Base-by-base conservation (phyloP, 1,139 yeast genomes). In the Saccharomyces pastorianus region DNA sequence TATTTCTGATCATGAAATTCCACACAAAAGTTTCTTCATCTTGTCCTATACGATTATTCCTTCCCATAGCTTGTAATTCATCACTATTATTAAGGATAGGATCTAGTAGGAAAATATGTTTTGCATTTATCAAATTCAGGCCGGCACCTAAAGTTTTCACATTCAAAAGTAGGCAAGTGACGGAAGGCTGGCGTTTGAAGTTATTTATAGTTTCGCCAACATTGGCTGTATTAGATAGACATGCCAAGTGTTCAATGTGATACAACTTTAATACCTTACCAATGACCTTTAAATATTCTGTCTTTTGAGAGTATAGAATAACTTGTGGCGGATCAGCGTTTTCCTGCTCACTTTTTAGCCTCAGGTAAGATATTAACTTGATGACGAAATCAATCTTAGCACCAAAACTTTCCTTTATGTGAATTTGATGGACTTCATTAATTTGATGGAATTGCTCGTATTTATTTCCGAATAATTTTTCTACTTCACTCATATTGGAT, bases 31-130 rank as follows among this genome's bases (percentile, higher is more conserved):
- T 93, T 17, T 80, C 81, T 46, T 76, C 74, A 2, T 77, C 80
- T 68, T 93, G 99, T 0, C 99, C 99, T 65, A 93, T 91, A 58
- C 99, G 74, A 66, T 91, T 96, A 48, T 93, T 84, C 60, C 99
- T 79, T 48, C 95, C 88, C 54, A 91, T 0, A 9, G 98, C 97
- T 65, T 93, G 99, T 25, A 87, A 69, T 64, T 93, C 98, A 51
- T 90, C 75, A 1, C 96, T 85, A 0, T 90, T 82, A 64, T 89
- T 90, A n/a, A 91, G 85, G 58, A 93, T 76, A 0, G 98, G 98
- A 68, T 93, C 99, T 69, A 96, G 85, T 9, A 90, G 69, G 60
- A 88, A 85, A 0, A 93, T 91, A 68, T 93, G 96, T 0, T 88
- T 84, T 0, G 98, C 98, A 73, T 91, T 91, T 13, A 90, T 83